Evolutionary conservation across 495 filamentous ascomycete species (phyloP).

Genomic region (Thermothielavioides terrestris): DNA sequence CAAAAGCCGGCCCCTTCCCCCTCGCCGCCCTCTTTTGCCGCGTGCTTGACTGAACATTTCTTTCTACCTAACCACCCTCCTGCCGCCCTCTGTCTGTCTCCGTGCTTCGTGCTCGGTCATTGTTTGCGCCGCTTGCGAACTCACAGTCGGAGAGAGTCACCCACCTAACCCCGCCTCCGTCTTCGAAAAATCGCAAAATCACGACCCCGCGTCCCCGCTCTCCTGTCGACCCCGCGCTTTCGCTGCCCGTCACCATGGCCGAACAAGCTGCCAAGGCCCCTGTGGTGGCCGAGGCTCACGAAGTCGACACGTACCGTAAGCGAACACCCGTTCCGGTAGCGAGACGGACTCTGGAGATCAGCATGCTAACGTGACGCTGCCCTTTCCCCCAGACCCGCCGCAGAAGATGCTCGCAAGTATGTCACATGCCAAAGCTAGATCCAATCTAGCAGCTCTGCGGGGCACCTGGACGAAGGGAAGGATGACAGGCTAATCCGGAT

Average conservation of each 20-base stretch:
- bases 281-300: constrained; percentile 77
- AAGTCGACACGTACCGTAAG: constrained; percentile 72
- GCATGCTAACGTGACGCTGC: constrained; percentile 2
- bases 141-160: too few species aligned
- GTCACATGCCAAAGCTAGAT: constrained; percentile 23
- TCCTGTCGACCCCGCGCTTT: constrained; percentile 21
- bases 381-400: constrained; percentile 28
- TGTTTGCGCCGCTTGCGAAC: not conserved
- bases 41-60: too few species aligned
- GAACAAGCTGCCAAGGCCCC: constrained; percentile 51
- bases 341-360: too few species aligned
- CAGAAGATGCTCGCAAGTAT: constrained; percentile 55
- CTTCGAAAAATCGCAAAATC: constrained; percentile 1
- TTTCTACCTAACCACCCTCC: not conserved
- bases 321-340: too few species aligned
- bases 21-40: not conserved
- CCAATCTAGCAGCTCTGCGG: constrained; percentile 14
- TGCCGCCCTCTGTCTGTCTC: not conserved
- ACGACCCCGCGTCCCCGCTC: not conserved
- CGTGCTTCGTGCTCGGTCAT: not conserved
- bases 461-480: constrained; percentile 24
- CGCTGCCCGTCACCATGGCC: constrained; percentile 48
- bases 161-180: not conserved
- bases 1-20: constrained; percentile 3
- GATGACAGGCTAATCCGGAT: constrained; percentile 23